Conservation (phyloP, 345 rosid genomes). For the Psidium friedrichsthalianum region DNA sequence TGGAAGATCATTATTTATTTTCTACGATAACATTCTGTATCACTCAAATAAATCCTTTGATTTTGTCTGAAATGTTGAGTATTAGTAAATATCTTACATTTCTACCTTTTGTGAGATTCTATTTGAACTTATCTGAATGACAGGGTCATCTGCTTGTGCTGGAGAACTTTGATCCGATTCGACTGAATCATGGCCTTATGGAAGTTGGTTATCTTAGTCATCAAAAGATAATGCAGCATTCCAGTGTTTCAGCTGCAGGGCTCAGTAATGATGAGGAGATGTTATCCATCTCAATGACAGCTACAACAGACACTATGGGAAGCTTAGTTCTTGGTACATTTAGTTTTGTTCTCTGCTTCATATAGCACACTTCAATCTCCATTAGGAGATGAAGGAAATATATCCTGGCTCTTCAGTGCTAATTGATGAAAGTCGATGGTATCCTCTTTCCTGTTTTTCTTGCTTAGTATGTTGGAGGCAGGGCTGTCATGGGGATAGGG, state of each 20-base stretch:
- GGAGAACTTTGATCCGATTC: slow-evolving; percentile 47
- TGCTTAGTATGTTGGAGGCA: not conserved
- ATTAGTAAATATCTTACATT: not conserved
- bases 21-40: not conserved
- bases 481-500: not conserved
- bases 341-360: not conserved
- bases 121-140: slow-evolving; percentile 2
- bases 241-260: slow-evolving; percentile 18
- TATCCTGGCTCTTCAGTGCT: not conserved
- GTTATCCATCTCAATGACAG: slow-evolving; percentile 78
- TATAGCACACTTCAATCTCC: not conserved
- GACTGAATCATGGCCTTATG: slow-evolving; percentile 79
- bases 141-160: slow-evolving; percentile 90
- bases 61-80: not conserved
- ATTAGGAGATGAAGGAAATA: not conserved
- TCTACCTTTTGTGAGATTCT: not conserved
- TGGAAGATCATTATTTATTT: not conserved
- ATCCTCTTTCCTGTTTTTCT: not conserved
- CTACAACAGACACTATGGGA: slow-evolving; percentile 61
- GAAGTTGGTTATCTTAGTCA: slow-evolving; percentile 62
- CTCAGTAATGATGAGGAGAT: slow-evolving; percentile 18
- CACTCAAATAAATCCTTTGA: not conserved
- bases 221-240: slow-evolving; percentile 9
- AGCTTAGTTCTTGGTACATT: slow-evolving; percentile 74
- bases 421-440: not conserved